Evolutionary conservation across 805 yeast genomes (phyloP), one percentile per base, ranked within the genome.

Genomic region (Saccharomycopsis microspora): DNA sequence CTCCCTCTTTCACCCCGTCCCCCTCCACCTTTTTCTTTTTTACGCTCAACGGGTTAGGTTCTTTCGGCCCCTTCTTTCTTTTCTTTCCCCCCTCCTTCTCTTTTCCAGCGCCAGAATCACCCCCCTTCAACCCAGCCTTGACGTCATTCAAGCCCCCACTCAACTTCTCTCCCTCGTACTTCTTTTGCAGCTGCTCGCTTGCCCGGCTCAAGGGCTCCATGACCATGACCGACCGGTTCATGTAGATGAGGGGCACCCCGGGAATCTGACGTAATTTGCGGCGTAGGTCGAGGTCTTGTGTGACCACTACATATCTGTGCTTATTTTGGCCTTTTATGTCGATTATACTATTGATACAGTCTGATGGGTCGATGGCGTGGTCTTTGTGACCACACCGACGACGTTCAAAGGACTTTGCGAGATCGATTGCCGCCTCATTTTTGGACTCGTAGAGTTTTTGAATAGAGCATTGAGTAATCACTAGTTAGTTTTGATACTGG

Each of bases 401-500:
- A 66, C 97, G 80, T 64, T 93, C 98, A 56, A 83, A 82, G 2
- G 69, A 60, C 62, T 88, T 93, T 5, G 95, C 97, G 35, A 82
- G 57, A 32, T 75, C 83, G 42, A 93, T 85, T 1, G 95, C 95
- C 4, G 66, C 70, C 57, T 85, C 89, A 58, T 85, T 76, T 30
- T 76, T 75, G 4, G 82, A 71, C 41, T 72, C 72, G 63, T 93
- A 93, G 32, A 93, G 67, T 19, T 85, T 82, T 60, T 87, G 87
- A 73, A 93, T 86, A 57, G 95, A 85, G 61, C 98, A 93, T 63
- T 93, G 97, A 2, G 98, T 87, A 47, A 93, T 84, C 94, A 93
- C 63, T 47, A 42, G 35, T 5, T 34, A 8, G 19, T 19, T 19
- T 19, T 19, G 19, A 19, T 19, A 19, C 19, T 19, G 19, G 19